Evolutionary conservation across 805 yeast genomes (phyloP), one percentile per base, ranked within the genome.

Genomic region (Candida tallmaniae): DNA sequence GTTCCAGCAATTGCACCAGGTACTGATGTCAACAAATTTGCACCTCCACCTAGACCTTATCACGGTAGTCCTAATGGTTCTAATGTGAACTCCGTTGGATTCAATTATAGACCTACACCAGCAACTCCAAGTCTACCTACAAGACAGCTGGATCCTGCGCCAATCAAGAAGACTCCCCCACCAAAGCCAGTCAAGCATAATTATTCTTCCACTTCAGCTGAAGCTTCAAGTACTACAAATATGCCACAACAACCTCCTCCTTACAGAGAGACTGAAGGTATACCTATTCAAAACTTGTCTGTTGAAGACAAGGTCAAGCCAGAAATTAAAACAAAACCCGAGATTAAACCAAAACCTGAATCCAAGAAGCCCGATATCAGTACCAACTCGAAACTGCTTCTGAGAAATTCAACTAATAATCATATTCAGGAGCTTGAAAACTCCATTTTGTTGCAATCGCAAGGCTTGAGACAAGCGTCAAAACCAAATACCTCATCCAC

Each of bases 121-220:
- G 20, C 34, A 11, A 32, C 41, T 10, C 31, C 33, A 17, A 39
- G 29, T 6, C 36, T 42, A 10, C 47, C 50, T 6, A 19, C 41
- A 4, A 35, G 47, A 28, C 16, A 40, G 8, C 8, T 39, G n/a
- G 12, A 40, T 8, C 12, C 35, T 20, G 12, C 44, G 10, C 16
- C 19, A 15, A 33, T n/a, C 34, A 60, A 57, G 43, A 60, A 58
- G 34, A n/a, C n/a, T n/a, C 68, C 72, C 14, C 72, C 71, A 9
- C 71, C 72, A 23, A 68, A 65, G 27, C 74, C 74, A 1, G 38
- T 46, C 2, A 69, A 63, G 40, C 59, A 61, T 35, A 47, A 56
- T 15, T 31, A 43, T 14, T 11, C 39, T 13, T 4, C 22, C 3
- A n/a, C n/a, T n/a, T n/a, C n/a, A n/a, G n/a, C n/a, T n/a, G n/a